Conservation (phyloP, 805 yeast species). For the Pichia occidentalis region DNA sequence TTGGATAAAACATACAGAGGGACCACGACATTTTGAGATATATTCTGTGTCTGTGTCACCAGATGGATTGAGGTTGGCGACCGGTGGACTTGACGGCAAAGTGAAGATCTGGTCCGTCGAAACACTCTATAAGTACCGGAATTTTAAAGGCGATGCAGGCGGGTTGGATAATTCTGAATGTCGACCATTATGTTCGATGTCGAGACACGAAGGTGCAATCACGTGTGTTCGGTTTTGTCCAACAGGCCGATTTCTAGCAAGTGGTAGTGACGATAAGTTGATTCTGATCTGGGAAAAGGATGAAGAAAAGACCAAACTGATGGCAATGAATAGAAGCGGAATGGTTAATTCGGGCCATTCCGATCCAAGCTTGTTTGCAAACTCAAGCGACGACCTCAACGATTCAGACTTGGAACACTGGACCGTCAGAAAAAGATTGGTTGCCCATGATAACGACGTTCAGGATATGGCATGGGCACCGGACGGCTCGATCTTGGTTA, state of each 20-base stretch:
- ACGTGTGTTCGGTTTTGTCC: conserved; percentile 92
- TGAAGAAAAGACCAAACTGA: conserved; percentile 49
- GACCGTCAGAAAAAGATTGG: conserved; percentile 87
- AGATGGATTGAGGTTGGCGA: conserved; percentile 79
- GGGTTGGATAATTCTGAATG: conserved; percentile 27
- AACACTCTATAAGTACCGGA: conserved; percentile 41
- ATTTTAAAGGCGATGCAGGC: conserved; percentile 14
- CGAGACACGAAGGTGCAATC: conserved; percentile 94
- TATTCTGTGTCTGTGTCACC: conserved; percentile 76
- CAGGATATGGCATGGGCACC: conserved; percentile 99
- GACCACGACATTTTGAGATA: conserved; percentile 72
- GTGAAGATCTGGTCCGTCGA: conserved; percentile 81
- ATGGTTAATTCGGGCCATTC: conserved; percentile 2
- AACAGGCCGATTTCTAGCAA: conserved; percentile 81
- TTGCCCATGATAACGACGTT: conserved; percentile 96
- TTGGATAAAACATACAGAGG: conserved; percentile 73
- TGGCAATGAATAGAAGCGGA: conserved; percentile 23
- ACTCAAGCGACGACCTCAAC: conserved; percentile 42
- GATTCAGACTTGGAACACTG: conserved; percentile 80
- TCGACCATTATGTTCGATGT: conserved; percentile 80
- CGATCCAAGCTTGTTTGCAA: background rate
- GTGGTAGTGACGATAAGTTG: conserved; percentile 93
- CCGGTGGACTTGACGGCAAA: conserved; percentile 92
- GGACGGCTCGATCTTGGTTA: conserved; percentile 80
- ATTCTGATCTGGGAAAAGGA: conserved; percentile 91